Base-by-base conservation (phyloP, 2,329 filamentous ascomycete genomes). In the Monosporascus sp. region DNA sequence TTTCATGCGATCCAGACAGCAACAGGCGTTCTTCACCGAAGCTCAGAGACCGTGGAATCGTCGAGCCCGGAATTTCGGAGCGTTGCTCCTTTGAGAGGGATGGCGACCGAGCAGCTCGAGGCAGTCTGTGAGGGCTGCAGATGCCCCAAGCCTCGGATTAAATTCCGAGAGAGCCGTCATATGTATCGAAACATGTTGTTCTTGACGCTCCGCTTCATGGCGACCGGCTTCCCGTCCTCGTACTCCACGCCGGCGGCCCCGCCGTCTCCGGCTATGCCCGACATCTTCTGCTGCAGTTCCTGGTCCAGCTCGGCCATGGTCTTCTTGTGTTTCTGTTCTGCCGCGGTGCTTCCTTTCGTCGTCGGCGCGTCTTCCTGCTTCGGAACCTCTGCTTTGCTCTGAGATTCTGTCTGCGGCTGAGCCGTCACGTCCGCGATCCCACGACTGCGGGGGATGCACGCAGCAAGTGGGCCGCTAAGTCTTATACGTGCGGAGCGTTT, bases 101-200 rank as follows among this genome's bases (percentile, higher is more conserved):
- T 34, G 31, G 31, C 9, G 31, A 34, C 31, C 31, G 6, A n/a
- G 3, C 31, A 34, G 31, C 11, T 34, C 9, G 31, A 34, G 1
- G 5, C 11, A 34, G 31, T 5, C 31, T 34, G 31, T 34, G 31
- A 14, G 31, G 14, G 31, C 31, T 14, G 9, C 31, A 34, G 31
- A 5, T 14, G 1, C 31, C 9, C 9, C 14, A 34, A 14, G 31
- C 2, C 31, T 34, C 31, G 31, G 20, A 11, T 20, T 25, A 11
- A 11, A 15, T 8, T 6, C 2, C 9, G 20, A n/a, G n/a, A 20
- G 22, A 44, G n/a, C 8, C n/a, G 20, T 68, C 62, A 83, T 20
- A 89, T 89, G 54, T 86, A 80, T 17, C 86, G 75, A 66, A 91
- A 91, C 86, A 90, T 90, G 61, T 90, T 90, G 50, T 85, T 82